Evolutionary conservation across 345 rosid genomes (phyloP).

Genomic region (Populus ilicifolia): DNA sequence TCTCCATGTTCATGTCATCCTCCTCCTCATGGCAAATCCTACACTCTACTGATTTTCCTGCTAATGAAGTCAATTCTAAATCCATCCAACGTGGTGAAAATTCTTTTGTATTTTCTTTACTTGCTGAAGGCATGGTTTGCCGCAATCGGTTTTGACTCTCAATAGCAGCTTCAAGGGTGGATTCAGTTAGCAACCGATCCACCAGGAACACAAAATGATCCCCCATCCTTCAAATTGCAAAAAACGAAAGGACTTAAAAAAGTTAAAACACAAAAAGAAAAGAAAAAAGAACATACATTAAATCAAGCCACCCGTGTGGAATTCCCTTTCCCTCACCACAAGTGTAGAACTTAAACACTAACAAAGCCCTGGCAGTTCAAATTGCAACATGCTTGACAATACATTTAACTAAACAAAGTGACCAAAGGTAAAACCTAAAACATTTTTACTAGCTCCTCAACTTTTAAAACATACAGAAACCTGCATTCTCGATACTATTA

Average conservation of each 20-base stretch:
- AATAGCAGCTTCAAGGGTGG: conserved; percentile 43
- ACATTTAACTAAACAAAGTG: conserved; percentile 2
- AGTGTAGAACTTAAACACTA: not conserved
- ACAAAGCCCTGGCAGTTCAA: not conserved
- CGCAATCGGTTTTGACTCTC: conserved; percentile 22
- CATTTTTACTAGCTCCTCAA: not conserved
- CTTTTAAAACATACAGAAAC: not conserved
- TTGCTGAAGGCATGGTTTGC: conserved; percentile 15
- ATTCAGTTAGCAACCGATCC: conserved; percentile 49
- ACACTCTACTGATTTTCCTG: conserved; percentile 49
- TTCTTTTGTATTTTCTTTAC: conserved; percentile 20
- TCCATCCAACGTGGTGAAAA: conserved; percentile 33
- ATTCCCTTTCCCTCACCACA: not conserved
- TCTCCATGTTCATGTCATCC: conserved; percentile 64
- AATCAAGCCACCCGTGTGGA: not conserved
- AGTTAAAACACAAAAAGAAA: no score
- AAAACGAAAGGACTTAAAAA: not conserved
- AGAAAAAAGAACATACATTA: not conserved
- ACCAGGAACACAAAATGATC: conserved; percentile 68
- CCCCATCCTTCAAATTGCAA: conserved; percentile 50
- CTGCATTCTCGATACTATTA: not conserved
- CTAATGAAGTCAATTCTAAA: conserved; percentile 28
- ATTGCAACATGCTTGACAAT: not conserved
- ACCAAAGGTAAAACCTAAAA: not conserved
- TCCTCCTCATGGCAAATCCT: conserved; percentile 95